phyloP scores from a whole-genome alignment of 805 yeast genomes.

The Blastobotrys chiropterorum region DNA sequence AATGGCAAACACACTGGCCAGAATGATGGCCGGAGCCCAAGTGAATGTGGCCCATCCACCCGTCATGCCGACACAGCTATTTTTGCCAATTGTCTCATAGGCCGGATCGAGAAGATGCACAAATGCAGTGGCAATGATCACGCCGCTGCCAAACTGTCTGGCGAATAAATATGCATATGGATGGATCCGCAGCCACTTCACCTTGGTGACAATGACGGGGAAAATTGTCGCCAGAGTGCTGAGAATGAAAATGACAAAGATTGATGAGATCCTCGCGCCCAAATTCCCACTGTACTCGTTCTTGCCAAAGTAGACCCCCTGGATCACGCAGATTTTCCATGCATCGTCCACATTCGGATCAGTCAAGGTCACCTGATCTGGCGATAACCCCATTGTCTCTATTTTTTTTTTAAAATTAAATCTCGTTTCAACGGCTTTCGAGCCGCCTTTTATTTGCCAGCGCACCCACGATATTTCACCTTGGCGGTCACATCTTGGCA shows the following conservation, averaged over 20 bases:
- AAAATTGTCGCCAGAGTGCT: conserved; percentile 41
- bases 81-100: conserved; percentile 29
- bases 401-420: too few relatives aligned
- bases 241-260: conserved; percentile 52
- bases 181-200: conserved; percentile 25
- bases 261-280: conserved; percentile 48
- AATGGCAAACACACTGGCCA: conserved; percentile 40
- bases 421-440: too few relatives aligned
- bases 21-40: conserved; percentile 51
- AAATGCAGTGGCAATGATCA: conserved; percentile 69
- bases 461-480: background rate
- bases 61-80: conserved; percentile 37
- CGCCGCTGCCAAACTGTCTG: conserved; percentile 65
- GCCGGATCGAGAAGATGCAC: conserved; percentile 51
- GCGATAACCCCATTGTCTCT: background rate
- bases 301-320: conserved; percentile 37
- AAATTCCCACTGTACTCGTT: conserved; percentile 39
- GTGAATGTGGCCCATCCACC: conserved; percentile 47
- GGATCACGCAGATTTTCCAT: conserved; percentile 38
- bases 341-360: conserved; percentile 29
- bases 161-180: conserved; percentile 29
- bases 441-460: background rate
- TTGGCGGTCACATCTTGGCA: background rate
- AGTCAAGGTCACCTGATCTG: conserved; percentile 6
- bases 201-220: conserved; percentile 34